Evolutionary conservation across 148 eudicot species (phyloP).

Genomic region (Selenicereus undatus): DNA sequence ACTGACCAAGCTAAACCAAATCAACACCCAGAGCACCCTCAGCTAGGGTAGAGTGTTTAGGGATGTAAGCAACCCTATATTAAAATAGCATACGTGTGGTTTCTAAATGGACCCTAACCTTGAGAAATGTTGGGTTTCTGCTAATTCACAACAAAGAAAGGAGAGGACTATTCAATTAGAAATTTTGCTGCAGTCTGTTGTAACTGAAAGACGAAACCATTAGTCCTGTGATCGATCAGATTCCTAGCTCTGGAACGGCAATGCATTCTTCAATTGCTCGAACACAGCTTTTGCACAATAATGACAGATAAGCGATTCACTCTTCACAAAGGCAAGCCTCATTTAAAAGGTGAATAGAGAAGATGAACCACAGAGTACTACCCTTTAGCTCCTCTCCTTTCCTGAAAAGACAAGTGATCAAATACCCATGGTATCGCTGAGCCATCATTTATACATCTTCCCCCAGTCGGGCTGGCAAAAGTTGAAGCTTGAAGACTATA

Average conservation of each 20-base stretch:
- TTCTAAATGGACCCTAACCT: background rate
- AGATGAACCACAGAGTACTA: background rate
- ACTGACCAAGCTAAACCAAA: background rate
- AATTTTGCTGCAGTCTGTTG: background rate
- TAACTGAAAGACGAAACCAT: too few species aligned
- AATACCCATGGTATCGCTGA: background rate
- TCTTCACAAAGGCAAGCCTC: background rate
- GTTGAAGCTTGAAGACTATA: conserved; percentile 6
- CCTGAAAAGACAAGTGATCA: background rate
- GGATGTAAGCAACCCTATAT: background rate
- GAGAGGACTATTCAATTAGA: background rate
- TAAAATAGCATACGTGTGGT: background rate
- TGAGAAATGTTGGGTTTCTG: background rate
- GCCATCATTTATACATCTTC: background rate
- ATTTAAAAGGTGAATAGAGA: background rate
- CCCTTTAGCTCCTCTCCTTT: background rate
- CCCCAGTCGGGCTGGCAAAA: background rate
- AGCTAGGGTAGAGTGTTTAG: too few species aligned
- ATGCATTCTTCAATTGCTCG: too few species aligned
- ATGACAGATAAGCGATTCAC: background rate
- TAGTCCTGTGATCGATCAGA: background rate
- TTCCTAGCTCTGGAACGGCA: too few species aligned
- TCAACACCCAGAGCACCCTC: background rate
- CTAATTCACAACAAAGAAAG: background rate
- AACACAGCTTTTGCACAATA: background rate